Conservation (phyloP, 2,329 filamentous ascomycete species). For the Alternaria solani region DNA sequence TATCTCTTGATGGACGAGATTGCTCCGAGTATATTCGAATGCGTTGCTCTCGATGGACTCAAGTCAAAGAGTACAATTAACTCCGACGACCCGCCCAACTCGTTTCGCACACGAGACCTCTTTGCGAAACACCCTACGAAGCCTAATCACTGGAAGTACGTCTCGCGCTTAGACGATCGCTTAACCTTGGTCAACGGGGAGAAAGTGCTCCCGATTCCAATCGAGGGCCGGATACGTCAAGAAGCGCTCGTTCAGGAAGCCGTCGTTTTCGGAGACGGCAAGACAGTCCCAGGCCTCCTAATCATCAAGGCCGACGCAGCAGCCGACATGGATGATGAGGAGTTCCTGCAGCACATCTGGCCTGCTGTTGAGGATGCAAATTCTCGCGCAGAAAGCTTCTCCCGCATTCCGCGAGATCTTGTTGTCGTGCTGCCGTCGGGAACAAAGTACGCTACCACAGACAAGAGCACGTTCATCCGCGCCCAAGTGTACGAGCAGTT, state of each 20-base stretch:
- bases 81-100: slow-evolving; percentile 52
- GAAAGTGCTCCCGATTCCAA: slow-evolving; percentile 58
- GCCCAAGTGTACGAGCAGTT: slow-evolving; percentile 61
- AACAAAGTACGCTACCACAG: slow-evolving; percentile 60
- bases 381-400: slow-evolving; percentile 59
- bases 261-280: slow-evolving; percentile 65
- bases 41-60: slow-evolving; percentile 50
- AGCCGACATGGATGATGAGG: slow-evolving; percentile 51
- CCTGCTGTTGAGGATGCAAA: slow-evolving; percentile 63
- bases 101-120: slow-evolving; percentile 61
- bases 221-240: slow-evolving; percentile 64
- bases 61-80: slow-evolving; percentile 54
- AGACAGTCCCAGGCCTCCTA: slow-evolving; percentile 62
- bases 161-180: slow-evolving; percentile 57
- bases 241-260: slow-evolving; percentile 63
- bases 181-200: slow-evolving; percentile 60
- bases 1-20: slow-evolving; percentile 54
- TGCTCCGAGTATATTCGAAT: slow-evolving; percentile 52
- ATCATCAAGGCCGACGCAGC: slow-evolving; percentile 61
- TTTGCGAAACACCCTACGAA: slow-evolving; percentile 56
- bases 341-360: slow-evolving; percentile 60
- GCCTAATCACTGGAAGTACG: slow-evolving; percentile 58
- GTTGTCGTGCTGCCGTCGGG: slow-evolving; percentile 58
- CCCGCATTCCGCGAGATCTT: slow-evolving; percentile 62
- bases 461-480: slow-evolving; percentile 66